Conservation (phyloP, 2,329 filamentous ascomycete species). For the Penicillium vulpinum region DNA sequence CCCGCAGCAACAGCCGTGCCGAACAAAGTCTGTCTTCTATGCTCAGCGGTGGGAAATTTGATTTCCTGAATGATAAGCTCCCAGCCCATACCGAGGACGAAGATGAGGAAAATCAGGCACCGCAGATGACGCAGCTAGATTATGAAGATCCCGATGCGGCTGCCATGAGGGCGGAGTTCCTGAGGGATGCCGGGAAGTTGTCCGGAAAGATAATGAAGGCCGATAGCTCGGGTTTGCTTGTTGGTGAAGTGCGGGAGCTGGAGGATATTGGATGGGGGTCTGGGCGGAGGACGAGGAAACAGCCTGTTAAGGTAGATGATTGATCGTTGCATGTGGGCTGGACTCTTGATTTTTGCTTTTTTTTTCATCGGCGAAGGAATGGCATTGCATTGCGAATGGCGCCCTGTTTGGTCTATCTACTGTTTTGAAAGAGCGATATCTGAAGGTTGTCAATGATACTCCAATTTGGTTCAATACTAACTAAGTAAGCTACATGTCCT, state of each 20-base stretch:
- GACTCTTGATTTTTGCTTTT: conserved; percentile 1
- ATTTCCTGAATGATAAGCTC: conserved; percentile 29
- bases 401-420: conserved; percentile 7
- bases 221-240: conserved; percentile 17
- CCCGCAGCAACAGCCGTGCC: conserved; percentile 28
- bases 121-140: conserved; percentile 49
- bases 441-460: not conserved
- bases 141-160: conserved; percentile 55
- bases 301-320: conserved; percentile 25
- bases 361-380: conserved; percentile 2
- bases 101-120: conserved; percentile 37
- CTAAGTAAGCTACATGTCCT: not conserved
- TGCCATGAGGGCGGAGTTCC: conserved; percentile 57
- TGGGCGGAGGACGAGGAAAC: conserved; percentile 38
- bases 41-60: conserved; percentile 33
- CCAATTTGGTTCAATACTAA: not conserved
- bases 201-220: conserved; percentile 32
- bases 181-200: conserved; percentile 48
- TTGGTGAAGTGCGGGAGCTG: conserved; percentile 36
- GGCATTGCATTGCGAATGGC: conserved; percentile 24
- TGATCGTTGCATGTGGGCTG: conserved; percentile 6
- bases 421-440: conserved; percentile 1
- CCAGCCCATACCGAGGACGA: conserved; percentile 26
- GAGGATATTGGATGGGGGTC: conserved; percentile 37
- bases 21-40: conserved; percentile 35